These are phyloP conservation scores for Mucor circinelloides DNA, from an alignment of 371 early-diverging fungal species.

Conservation along the genomic window DNA sequence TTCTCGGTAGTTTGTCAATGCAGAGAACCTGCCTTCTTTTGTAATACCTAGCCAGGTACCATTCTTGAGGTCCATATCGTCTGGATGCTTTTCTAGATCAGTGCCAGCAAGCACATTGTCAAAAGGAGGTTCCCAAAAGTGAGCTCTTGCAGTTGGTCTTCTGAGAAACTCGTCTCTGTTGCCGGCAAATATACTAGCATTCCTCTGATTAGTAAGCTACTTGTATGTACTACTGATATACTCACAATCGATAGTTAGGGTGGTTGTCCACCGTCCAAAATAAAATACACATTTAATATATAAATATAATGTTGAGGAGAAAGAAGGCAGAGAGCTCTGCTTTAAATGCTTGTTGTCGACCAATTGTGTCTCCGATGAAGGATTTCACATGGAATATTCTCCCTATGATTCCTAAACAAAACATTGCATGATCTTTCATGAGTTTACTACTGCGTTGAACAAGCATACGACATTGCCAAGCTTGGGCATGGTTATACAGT, in stretches of 20 bases:
- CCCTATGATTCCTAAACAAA: not conserved
- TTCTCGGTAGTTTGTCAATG: conserved; percentile 64
- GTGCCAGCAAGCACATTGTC: conserved; percentile 42
- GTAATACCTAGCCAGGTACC: conserved; percentile 69
- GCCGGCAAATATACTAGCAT: conserved; percentile 56
- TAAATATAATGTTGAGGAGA: not conserved
- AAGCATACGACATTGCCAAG: not conserved
- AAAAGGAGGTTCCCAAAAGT: conserved; percentile 53
- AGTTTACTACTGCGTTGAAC: not conserved
- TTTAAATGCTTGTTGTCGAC: not conserved
- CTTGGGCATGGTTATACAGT: no score
- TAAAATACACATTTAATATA: conserved; percentile 55
- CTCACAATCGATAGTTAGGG: conserved; percentile 57
- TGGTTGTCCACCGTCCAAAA: conserved; percentile 61
- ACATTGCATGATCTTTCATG: not conserved
- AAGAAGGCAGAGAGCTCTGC: not conserved
- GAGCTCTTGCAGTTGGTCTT: conserved; percentile 55
- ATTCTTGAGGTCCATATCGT: conserved; percentile 20
- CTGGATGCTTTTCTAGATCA: conserved; percentile 34
- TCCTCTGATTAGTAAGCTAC: not conserved
- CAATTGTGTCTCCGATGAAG: not conserved
- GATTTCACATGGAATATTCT: not conserved
- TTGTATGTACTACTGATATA: not conserved
- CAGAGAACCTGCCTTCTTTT: conserved; percentile 52
- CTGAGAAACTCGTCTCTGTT: conserved; percentile 63